These are phyloP conservation scores for Acacia melanoxylon DNA, from an alignment of 306 rosid genomes.

Conservation along the genomic window DNA sequence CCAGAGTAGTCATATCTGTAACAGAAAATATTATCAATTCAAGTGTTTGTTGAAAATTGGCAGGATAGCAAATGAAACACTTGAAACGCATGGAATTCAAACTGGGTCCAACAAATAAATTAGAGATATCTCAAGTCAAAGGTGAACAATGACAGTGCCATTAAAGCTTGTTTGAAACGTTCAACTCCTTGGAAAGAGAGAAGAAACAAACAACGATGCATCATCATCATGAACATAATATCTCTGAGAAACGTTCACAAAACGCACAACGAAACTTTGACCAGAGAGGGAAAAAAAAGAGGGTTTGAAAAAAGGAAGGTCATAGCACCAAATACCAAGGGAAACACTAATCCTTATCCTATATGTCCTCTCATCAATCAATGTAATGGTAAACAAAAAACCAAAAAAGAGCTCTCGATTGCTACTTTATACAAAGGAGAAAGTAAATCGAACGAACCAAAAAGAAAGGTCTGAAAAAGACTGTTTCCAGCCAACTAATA, in stretches of 20 bases:
- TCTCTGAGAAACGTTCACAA: neutral
- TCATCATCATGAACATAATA: neutral
- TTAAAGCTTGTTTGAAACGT: neutral
- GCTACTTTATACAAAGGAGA: slow-evolving; percentile 41
- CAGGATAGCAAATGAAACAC: neutral
- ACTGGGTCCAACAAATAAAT: neutral
- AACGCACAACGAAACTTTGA: neutral
- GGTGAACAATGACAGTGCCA: neutral
- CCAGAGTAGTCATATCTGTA: slow-evolving; percentile 98
- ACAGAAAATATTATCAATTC: too few relatives aligned
- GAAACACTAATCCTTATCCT: slow-evolving; percentile 28
- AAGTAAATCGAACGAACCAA: slow-evolving; percentile 26
- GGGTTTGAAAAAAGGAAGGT: slow-evolving; percentile 12
- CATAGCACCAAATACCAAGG: slow-evolving; percentile 51
- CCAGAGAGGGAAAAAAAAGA: neutral
- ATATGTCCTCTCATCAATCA: slow-evolving; percentile 37
- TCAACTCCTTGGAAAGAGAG: slow-evolving; percentile 2
- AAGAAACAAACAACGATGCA: neutral
- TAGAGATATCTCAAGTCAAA: neutral
- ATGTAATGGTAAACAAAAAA: neutral
- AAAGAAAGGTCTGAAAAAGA: slow-evolving; percentile 46
- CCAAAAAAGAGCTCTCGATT: slow-evolving; percentile 9
- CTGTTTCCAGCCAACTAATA: slow-evolving; percentile 41
- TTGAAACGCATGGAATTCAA: neutral
- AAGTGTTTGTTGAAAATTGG: too few relatives aligned